Evolutionary conservation across 208 protist genomes (phyloP).

Genomic region (Entamoeba invadens): DNA sequence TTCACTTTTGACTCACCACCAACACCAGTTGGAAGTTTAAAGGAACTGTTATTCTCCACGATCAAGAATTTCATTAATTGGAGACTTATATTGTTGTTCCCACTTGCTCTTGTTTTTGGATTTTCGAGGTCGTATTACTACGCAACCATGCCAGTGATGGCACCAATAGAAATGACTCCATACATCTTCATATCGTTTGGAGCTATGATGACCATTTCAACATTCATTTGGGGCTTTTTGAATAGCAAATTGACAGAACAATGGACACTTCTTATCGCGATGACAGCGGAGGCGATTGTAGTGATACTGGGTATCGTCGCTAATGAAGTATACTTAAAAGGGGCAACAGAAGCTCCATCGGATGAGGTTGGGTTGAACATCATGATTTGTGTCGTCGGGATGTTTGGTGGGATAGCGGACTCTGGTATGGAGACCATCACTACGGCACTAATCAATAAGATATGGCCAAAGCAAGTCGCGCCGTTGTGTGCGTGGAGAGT

Average conservation of each 20-base stretch:
- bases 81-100: neutral
- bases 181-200: neutral
- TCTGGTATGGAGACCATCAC: neutral
- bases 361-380: neutral
- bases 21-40: neutral
- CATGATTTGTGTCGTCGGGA: neutral
- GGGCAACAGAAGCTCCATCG: neutral
- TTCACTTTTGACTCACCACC: neutral
- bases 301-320: neutral
- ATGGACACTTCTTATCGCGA: neutral
- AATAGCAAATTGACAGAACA: neutral
- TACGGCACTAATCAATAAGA: neutral
- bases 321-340: neutral
- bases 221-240: neutral
- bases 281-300: neutral
- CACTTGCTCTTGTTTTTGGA: neutral
- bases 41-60: neutral
- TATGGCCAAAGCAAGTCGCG: neutral
- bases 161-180: neutral
- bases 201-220: neutral
- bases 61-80: neutral
- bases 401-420: neutral
- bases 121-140: neutral
- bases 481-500: neutral
- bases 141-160: neutral